Evolutionary conservation across 2,329 filamentous ascomycete species (phyloP).

Genomic region (Dothideomycetes sp.): DNA sequence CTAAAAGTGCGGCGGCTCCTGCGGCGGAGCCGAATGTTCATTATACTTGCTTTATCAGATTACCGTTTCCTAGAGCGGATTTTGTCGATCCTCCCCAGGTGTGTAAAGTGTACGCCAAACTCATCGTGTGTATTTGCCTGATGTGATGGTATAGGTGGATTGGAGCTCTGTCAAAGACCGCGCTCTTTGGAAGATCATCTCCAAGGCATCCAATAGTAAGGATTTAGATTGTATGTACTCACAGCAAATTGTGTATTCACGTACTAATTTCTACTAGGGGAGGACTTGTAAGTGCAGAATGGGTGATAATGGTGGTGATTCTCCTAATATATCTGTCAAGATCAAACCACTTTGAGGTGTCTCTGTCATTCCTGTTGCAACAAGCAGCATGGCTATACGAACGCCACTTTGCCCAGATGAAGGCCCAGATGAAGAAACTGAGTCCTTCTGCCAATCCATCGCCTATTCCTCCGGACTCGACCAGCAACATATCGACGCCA

Average conservation of each 20-base stretch:
- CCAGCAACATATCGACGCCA: conserved; percentile 29
- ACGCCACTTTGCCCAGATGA: conserved; percentile 77
- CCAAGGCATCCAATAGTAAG: conserved; percentile 62
- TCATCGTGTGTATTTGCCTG: background rate
- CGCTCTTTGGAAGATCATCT: conserved; percentile 80
- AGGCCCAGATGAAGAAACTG: conserved; percentile 76
- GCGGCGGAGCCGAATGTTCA: conserved; percentile 17
- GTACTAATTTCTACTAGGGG: conserved; percentile 43
- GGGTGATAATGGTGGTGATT: too few relatives aligned
- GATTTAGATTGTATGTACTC: conserved; percentile 68
- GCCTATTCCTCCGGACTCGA: conserved; percentile 37
- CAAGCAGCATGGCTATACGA: conserved; percentile 93
- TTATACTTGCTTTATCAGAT: conserved; percentile 69
- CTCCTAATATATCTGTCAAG: conserved; percentile 27
- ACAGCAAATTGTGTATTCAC: conserved; percentile 6
- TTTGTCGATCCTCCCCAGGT: conserved; percentile 87
- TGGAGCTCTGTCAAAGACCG: conserved; percentile 86
- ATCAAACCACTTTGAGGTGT: conserved; percentile 69
- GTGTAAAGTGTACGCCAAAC: conserved; percentile 15
- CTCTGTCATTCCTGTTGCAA: conserved; percentile 78
- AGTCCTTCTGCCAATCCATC: conserved; percentile 48
- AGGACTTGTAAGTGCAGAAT: conserved; percentile 64
- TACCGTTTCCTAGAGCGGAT: conserved; percentile 78
- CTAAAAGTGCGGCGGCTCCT: conserved; percentile 5
- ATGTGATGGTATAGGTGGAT: conserved; percentile 49